Base-by-base conservation (phyloP, 1,284 basidiomycete genomes). In the Leccinum solheimii region DNA sequence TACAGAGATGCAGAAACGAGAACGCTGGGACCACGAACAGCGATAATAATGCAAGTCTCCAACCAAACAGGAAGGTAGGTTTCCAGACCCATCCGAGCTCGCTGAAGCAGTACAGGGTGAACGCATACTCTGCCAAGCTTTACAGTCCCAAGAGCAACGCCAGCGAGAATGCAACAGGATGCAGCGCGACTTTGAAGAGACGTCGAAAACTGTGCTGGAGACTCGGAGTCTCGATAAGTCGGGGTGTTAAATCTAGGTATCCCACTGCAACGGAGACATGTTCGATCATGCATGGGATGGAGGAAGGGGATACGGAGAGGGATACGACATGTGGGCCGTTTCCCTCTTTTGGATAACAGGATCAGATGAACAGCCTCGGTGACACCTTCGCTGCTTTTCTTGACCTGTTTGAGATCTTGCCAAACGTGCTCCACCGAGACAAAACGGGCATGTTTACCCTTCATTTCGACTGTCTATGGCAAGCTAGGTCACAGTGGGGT, bases 21-120 rank as follows among this genome's bases (percentile, higher is more conserved):
- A 68, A 49, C 8, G 16, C 21, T 10, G 67, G 67, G 9, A 68
- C 52, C 2, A 60, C 55, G 14, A 62, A 66, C 21, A 70, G 13
- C 3, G 34, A 56, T 13, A 69, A 10, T 48, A 68, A 49, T 1
- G 66, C 1, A 1, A 68, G 5, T 27, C 68, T 68, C 69, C 69
- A 71, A 23, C 60, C 69, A 11, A 51, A 19, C 2, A 67, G 69
- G 32, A 68, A 68, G 3, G 60, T 61, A 5, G 60, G 64, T 43
- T 59, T 61, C 69, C 69, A 68, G 52, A 69, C 55, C 19, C 11
- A 23, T 0, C 13, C 58, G 32, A 36, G 16, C 0, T 51, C 1
- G 0, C 23, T 26, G 8, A 69, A 56, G 64, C 63, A 64, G 55
- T 48, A 56, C 1, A 23, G 3, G 14, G 58, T 59, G 45, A 69